Evolutionary conservation across 768 basidiomycete genomes (phyloP), one percentile per base, ranked within the genome.

Genomic region (Auricularia sp.): DNA sequence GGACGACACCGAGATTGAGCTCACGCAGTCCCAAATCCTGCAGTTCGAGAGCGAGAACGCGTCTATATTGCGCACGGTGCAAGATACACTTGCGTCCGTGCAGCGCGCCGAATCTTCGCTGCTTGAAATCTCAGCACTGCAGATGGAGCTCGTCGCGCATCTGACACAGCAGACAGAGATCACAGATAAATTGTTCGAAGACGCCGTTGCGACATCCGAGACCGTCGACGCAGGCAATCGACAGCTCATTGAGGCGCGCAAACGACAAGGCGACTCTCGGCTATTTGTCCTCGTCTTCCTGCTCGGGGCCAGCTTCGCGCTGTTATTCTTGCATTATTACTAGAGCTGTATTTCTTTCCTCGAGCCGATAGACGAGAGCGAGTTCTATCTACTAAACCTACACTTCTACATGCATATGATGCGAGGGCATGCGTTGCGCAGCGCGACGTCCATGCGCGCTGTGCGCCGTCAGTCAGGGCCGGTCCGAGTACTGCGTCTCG

Each of bases 1-100:
- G 29, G 72, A 77, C 63, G 86, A 88, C 45, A 88, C 92, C 65
- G 89, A 92, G 67, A 77, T 88, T 21, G 90, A 94, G 71, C 80
- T 97, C n/a, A 84, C 89, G 0, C 81, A 84, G 54, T 92, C 90
- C 3, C 93, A 94, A 73, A 91, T 97, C 64, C 85, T 92, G 72
- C 92, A 93, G 73, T 98, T 98, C 73, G 94, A 97, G 77, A 78
- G 83, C 10, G 96, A 98, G 75, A 98, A 98, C 72, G 88, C 90
- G 54, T 83, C 84, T 64, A 89, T 98, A 2, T 33, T 29, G 34
- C 56, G 56, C 92, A 83, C 83, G 61, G 92, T 92, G 61, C 90
- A 95, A 73, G 86, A 92, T 67, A 90, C 89, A 5, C 81, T 98
- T 37, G 88, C 89, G 69, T 87, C 92, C 3, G 92, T 99, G 39